Evolutionary conservation across 495 filamentous ascomycete species (phyloP).

Genomic region (Ascodesmis nigricans): DNA sequence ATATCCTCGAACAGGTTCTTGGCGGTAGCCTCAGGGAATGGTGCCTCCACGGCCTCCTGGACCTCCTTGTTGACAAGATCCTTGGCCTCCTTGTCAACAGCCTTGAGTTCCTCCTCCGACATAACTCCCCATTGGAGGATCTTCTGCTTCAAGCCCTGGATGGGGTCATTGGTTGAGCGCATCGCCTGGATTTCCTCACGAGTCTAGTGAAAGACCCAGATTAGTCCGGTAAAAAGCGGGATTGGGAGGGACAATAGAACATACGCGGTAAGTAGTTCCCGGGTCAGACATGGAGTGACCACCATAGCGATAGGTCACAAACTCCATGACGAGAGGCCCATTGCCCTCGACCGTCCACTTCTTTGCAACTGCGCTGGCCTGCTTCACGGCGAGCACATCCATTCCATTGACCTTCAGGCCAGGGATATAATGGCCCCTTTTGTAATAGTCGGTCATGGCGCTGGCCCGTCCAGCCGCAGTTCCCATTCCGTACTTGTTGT

Average conservation of each 20-base stretch:
- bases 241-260: constrained; percentile 8
- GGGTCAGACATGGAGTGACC: constrained; percentile 99
- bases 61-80: constrained; percentile 73
- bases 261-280: constrained; percentile 77
- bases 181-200: constrained; percentile 99
- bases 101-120: constrained; percentile 91
- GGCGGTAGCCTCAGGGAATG: constrained; percentile 46
- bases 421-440: constrained; percentile 98
- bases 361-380: constrained; percentile 79
- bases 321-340: constrained; percentile 88
- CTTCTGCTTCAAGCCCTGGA: constrained; percentile 93
- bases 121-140: constrained; percentile 84
- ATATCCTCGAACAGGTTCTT: constrained; percentile 90
- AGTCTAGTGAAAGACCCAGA: constrained; percentile 29
- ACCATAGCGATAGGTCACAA: constrained; percentile 97
- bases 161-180: constrained; percentile 94
- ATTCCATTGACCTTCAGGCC: constrained; percentile 99
- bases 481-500: constrained; percentile 99
- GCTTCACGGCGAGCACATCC: constrained; percentile 96
- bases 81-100: constrained; percentile 78
- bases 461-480: constrained; percentile 85
- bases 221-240: constrained; percentile 4
- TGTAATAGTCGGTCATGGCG: constrained; percentile 98
- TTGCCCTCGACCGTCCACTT: constrained; percentile 58
- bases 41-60: constrained; percentile 67